phyloP scores from a whole-genome alignment of 192 early-diverging fungal species.

The Dissophora globulifera region DNA sequence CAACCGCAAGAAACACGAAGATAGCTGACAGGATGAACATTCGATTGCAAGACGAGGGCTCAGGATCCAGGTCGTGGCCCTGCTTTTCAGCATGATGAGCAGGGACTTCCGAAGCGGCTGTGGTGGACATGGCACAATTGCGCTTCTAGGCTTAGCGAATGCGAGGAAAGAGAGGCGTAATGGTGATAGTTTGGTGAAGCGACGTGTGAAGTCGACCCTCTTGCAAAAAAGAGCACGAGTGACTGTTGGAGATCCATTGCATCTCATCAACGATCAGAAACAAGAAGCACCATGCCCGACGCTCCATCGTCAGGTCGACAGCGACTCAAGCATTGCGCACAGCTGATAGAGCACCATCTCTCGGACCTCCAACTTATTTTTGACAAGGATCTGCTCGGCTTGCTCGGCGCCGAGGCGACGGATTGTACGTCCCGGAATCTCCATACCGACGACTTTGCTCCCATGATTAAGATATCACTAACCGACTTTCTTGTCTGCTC shows the following conservation, averaged over 20 bases:
- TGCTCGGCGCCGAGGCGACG: constrained; percentile 26
- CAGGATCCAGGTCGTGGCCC: background rate
- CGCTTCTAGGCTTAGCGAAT: no score
- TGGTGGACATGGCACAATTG: background rate
- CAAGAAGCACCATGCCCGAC: constrained; percentile 9
- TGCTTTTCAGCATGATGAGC: constrained; percentile 1
- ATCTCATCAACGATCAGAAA: background rate
- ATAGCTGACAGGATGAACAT: constrained; percentile 13
- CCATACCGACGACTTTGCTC: no score
- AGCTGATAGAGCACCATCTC: constrained; percentile 34
- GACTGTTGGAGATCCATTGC: background rate
- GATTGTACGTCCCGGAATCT: constrained; percentile 17
- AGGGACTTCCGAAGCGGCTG: background rate
- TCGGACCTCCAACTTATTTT: constrained; percentile 46
- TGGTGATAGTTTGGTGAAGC: no score
- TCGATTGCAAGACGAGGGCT: background rate
- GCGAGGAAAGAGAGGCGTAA: no score
- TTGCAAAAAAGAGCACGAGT: background rate
- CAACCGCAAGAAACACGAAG: constrained; percentile 7
- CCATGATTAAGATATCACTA: no score
- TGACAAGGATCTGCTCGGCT: constrained; percentile 21
- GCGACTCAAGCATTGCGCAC: constrained; percentile 30
- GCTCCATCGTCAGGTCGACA: constrained; percentile 24
- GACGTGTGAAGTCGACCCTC: no score
- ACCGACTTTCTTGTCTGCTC: no score